Evolutionary conservation across 257 asterid species (phyloP).

Genomic region (Orobanche coerulescens): DNA sequence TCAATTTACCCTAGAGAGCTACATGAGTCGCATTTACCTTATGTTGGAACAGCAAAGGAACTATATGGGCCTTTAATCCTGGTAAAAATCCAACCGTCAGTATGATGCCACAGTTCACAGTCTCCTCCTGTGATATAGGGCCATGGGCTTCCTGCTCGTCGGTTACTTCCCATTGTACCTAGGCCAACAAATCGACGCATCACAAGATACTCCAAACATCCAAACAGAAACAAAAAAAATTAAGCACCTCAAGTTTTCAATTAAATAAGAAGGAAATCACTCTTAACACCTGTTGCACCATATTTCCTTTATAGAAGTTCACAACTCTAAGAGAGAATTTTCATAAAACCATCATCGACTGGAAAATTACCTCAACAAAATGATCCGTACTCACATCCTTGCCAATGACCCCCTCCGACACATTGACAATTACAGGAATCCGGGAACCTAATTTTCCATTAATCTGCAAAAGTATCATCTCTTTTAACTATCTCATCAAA

Average conservation of each 20-base stretch:
- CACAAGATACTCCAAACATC: constrained; percentile 5
- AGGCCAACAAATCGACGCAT: constrained; percentile 20
- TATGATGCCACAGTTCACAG: constrained; percentile 36
- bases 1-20: constrained; percentile 1
- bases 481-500: constrained; percentile 17
- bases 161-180: constrained; percentile 60
- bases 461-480: constrained; percentile 40
- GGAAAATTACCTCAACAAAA: constrained; percentile 48
- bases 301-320: not conserved
- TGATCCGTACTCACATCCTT: constrained; percentile 45
- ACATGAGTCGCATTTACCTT: constrained; percentile 26
- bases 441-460: constrained; percentile 39
- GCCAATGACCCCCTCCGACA: constrained; percentile 59
- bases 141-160: constrained; percentile 28
- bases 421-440: constrained; percentile 45
- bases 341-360: not conserved
- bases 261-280: no score
- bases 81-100: constrained; percentile 70
- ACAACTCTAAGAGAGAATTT: not conserved
- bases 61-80: constrained; percentile 46
- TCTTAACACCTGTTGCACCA: not conserved
- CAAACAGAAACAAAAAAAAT: no score
- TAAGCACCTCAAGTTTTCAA: no score
- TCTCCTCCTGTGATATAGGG: constrained; percentile 10
- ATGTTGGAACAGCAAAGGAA: constrained; percentile 32